Conservation (phyloP, 2,329 filamentous ascomycete species). For the Colletotrichum musicola region DNA sequence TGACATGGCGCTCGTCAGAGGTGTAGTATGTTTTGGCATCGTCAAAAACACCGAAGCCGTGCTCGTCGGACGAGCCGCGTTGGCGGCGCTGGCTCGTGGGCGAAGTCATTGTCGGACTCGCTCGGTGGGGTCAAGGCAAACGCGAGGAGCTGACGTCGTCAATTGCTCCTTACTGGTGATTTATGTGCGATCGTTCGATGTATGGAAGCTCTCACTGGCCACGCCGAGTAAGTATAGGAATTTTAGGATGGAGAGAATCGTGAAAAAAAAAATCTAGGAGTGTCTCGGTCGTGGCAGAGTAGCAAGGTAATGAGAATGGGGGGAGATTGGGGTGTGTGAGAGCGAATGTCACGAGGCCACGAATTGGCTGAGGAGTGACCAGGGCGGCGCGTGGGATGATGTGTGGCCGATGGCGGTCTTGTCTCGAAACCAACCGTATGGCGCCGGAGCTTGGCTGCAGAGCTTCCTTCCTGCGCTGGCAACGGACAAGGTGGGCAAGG, state of each 20-base stretch:
- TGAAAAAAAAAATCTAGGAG: conserved; percentile 7
- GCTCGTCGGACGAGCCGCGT: conserved; percentile 59
- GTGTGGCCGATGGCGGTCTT: conserved; percentile 32
- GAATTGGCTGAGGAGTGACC: conserved; percentile 24
- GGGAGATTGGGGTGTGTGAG: conserved; percentile 33
- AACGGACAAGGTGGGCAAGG: not conserved
- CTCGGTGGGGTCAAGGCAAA: conserved; percentile 18
- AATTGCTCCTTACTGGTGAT: conserved; percentile 19
- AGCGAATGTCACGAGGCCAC: conserved; percentile 34
- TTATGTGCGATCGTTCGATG: not conserved
- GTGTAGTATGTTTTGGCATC: conserved; percentile 72
- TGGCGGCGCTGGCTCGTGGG: conserved; percentile 38
- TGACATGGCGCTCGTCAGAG: conserved; percentile 65
- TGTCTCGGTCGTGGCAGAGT: conserved; percentile 18
- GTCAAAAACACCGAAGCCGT: conserved; percentile 60
- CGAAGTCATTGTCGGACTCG: conserved; percentile 35
- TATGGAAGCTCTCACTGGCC: not conserved
- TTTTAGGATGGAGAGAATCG: not conserved
- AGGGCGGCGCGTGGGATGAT: conserved; percentile 31
- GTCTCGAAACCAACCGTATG: conserved; percentile 27
- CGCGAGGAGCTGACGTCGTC: not conserved
- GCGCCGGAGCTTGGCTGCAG: not conserved
- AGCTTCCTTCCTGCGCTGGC: not conserved
- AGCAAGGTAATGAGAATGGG: conserved; percentile 30
- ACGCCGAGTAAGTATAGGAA: not conserved